Percentiles rank a stretch among this genome's conserved stretches.
Conservation (phyloP, 495 filamentous ascomycete genomes). For the Penicillium salamii region DNA sequence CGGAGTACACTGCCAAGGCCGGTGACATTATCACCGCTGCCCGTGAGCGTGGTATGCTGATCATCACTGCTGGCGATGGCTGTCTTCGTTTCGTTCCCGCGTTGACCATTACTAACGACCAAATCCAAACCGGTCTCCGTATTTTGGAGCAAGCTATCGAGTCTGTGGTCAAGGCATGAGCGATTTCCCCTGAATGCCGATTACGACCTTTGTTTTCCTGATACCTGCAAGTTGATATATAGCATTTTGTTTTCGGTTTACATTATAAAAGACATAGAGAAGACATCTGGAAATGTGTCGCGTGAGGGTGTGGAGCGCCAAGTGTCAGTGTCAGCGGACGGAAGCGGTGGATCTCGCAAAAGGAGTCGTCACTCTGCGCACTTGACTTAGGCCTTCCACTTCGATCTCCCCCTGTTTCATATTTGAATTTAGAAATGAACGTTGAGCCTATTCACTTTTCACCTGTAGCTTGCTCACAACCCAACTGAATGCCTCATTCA, state of each 20-base stretch:
- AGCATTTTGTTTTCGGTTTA: background rate
- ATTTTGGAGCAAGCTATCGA: conserved; percentile 78
- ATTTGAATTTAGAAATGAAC: background rate
- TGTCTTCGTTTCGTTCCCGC: conserved; percentile 85
- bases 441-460: background rate
- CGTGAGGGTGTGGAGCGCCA: background rate
- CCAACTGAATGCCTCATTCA: conserved; percentile 13
- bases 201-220: conserved; percentile 13
- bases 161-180: conserved; percentile 31
- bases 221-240: conserved; percentile 15
- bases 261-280: background rate
- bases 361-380: conserved; percentile 5
- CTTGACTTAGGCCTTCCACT: background rate
- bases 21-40: conserved; percentile 72
- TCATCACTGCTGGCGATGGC: conserved; percentile 90
- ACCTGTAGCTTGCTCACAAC: conserved; percentile 14
- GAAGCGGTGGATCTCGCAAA: conserved; percentile 11
- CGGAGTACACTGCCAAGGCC: conserved; percentile 58
- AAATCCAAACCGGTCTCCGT: conserved; percentile 70
- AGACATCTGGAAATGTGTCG: conserved; percentile 2
- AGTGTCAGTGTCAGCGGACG: background rate
- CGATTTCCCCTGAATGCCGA: conserved; percentile 13
- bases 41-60: conserved; percentile 79
- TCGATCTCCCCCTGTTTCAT: background rate
- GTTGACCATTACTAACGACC: conserved; percentile 68